These are phyloP conservation scores for Kuraishia piskuri DNA, from an alignment of 805 yeast genomes.

Conservation along the genomic window DNA sequence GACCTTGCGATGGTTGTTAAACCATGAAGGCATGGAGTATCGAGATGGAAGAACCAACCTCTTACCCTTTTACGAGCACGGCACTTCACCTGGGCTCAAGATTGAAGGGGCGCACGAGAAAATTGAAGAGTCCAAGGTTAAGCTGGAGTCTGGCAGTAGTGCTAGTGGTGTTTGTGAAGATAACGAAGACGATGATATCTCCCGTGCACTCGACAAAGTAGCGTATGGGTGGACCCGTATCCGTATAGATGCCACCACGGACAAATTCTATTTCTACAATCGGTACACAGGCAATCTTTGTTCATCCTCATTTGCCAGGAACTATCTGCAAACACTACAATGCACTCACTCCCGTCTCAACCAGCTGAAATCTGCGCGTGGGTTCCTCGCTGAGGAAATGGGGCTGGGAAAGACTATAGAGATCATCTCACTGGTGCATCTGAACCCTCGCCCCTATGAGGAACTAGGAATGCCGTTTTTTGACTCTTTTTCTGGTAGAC, in stretches of 20 bases:
- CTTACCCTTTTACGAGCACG: neutral
- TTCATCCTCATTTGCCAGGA: conserved; percentile 20
- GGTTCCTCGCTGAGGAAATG: conserved; percentile 90
- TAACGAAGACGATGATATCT: neutral
- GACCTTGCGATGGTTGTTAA: conserved; percentile 49
- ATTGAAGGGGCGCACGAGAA: neutral
- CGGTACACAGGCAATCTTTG: conserved; percentile 39
- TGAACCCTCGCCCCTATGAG: conserved; percentile 44
- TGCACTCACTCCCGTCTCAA: neutral
- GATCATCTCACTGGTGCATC: conserved; percentile 51
- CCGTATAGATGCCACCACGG: conserved; percentile 1
- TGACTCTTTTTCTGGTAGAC: conserved; percentile 33
- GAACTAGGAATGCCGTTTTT: conserved; percentile 17
- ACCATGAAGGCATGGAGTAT: conserved; percentile 36
- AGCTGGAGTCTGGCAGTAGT: conserved; percentile 11
- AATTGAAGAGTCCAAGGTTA: conserved; percentile 8
- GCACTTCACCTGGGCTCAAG: neutral
- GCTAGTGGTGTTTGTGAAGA: neutral
- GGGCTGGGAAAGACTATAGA: conserved; percentile 96
- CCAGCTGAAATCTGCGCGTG: conserved; percentile 31
- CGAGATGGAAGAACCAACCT: neutral
- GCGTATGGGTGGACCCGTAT: conserved; percentile 47
- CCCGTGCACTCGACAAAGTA: conserved; percentile 27
- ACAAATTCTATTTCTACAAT: conserved; percentile 34
- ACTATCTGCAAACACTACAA: conserved; percentile 13